Percentiles rank a stretch among this genome's conserved stretches.
These are phyloP conservation scores for Chlamydomonas reinhardtii DNA, from an alignment of 163 green algal species.

Conservation along the genomic window DNA sequence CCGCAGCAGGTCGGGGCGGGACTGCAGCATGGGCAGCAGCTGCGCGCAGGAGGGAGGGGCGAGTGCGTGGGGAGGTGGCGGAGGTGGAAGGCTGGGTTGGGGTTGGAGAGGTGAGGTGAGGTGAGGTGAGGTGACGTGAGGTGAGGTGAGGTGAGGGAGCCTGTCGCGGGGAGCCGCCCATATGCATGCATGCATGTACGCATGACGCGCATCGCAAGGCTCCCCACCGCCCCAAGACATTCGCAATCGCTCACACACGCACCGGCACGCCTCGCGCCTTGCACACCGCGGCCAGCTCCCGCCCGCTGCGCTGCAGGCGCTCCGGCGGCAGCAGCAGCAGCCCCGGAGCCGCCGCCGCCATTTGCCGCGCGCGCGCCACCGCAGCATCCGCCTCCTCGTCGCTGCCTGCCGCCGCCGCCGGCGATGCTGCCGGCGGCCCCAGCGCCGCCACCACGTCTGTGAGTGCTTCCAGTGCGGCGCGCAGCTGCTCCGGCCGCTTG, in stretches of 20 bases:
- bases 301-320: conserved; percentile 5
- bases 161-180: too few relatives aligned
- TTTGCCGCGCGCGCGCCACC: not conserved
- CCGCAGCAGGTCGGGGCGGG: conserved; percentile 49
- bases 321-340: conserved; percentile 30
- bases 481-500: not conserved
- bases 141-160: too few relatives aligned
- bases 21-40: conserved; percentile 14
- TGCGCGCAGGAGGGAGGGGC: not conserved
- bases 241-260: not conserved
- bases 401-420: not conserved
- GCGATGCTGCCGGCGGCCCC: not conserved
- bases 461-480: not conserved
- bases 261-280: conserved; percentile 39
- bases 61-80: not conserved
- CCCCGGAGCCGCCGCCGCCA: conserved; percentile 3
- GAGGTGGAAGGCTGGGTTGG: too few relatives aligned
- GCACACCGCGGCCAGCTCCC: conserved; percentile 39
- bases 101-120: too few relatives aligned
- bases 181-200: too few relatives aligned
- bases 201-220: too few relatives aligned
- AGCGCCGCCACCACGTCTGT: not conserved
- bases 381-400: not conserved
- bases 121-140: too few relatives aligned
- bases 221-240: too few relatives aligned